These are phyloP conservation scores for Marasmius oreades DNA, from an alignment of 1,284 basidiomycete species.

Conservation along the genomic window DNA sequence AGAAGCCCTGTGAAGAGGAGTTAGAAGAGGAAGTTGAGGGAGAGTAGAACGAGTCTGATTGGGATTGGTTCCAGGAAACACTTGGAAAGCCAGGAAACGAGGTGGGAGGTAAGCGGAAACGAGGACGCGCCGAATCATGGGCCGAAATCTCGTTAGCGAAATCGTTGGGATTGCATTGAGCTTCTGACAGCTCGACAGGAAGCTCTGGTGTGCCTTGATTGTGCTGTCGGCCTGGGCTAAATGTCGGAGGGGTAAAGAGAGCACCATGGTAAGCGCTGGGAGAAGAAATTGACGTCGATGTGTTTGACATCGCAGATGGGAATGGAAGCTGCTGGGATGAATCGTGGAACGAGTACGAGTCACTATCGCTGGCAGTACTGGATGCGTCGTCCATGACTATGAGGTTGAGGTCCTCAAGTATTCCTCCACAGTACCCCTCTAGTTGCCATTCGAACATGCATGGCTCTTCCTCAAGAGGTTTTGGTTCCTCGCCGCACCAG, in stretches of 20 bases:
- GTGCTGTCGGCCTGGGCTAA: neutral
- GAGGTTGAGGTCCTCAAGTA: constrained; percentile 7
- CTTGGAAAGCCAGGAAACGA: neutral
- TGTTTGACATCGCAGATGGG: neutral
- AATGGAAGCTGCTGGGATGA: neutral
- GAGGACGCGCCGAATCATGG: neutral
- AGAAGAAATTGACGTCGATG: neutral
- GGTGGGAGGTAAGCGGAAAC: neutral
- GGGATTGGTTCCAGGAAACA: neutral
- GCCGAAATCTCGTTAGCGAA: neutral
- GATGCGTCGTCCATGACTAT: constrained; percentile 10
- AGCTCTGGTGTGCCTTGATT: neutral
- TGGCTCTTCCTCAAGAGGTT: constrained; percentile 55
- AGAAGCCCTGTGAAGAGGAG: neutral
- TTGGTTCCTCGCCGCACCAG: constrained; percentile 43
- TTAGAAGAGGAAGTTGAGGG: neutral
- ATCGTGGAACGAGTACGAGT: neutral
- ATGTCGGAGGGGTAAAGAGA: neutral
- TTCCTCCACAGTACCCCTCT: constrained; percentile 21
- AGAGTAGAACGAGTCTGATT: neutral
- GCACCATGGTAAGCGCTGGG: neutral
- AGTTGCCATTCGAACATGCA: constrained; percentile 62
- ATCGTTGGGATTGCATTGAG: neutral
- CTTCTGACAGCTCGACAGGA: neutral
- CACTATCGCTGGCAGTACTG: neutral